phyloP scores from a whole-genome alignment of 1,139 yeast genomes.

The Yamadazyma triangularis region DNA sequence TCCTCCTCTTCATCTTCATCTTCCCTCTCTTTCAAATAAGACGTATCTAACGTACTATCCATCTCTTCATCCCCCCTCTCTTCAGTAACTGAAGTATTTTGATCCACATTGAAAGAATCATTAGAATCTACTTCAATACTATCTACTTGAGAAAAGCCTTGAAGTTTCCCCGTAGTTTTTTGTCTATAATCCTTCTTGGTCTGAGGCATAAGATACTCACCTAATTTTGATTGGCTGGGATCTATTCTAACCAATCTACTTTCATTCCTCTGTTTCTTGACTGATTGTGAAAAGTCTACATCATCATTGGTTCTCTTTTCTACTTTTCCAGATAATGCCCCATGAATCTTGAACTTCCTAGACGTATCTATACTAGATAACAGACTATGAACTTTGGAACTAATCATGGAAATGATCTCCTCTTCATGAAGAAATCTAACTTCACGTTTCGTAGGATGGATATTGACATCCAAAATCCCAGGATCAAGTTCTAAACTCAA shows the following conservation, averaged over 20 bases:
- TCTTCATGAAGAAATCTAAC: conserved; percentile 84
- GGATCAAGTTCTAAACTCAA: conserved; percentile 64
- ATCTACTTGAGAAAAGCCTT: too few species aligned
- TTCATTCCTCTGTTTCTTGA: conserved; percentile 46
- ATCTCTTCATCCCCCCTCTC: neutral
- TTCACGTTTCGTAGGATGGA: conserved; percentile 94
- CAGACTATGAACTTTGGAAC: conserved; percentile 43
- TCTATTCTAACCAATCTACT: conserved; percentile 74
- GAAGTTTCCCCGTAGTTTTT: neutral
- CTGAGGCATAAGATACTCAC: conserved; percentile 9
- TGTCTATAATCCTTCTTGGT: neutral
- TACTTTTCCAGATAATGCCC: conserved; percentile 38
- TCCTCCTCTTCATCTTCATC: conserved; percentile 3
- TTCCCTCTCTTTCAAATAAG: neutral
- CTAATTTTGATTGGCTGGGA: conserved; percentile 28
- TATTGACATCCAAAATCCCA: conserved; percentile 78
- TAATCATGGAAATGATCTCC: conserved; percentile 68
- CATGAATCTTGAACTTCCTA: conserved; percentile 64
- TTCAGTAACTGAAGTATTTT: neutral
- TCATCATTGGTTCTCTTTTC: conserved; percentile 7
- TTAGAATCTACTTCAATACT: too few species aligned
- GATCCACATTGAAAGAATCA: neutral
- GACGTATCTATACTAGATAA: conserved; percentile 63
- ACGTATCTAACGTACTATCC: neutral
- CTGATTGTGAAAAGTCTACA: conserved; percentile 7